Evolutionary conservation across 2,329 filamentous ascomycete genomes (phyloP).

Genomic region (Fusarium acutatum): DNA sequence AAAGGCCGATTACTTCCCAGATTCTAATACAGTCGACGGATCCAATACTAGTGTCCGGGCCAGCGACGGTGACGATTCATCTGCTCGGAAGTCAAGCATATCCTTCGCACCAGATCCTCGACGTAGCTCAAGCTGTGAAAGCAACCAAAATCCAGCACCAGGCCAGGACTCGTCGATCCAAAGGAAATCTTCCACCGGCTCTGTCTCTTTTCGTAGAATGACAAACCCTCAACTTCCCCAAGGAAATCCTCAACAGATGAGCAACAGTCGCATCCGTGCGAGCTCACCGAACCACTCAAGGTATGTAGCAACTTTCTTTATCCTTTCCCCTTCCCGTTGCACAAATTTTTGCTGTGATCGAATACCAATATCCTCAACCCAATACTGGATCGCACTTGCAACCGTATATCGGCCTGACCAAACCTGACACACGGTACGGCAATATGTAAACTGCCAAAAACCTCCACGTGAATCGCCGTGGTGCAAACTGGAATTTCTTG

Average conservation of each 20-base stretch:
- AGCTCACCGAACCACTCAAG: conserved; percentile 60
- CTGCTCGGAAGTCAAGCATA: conserved; percentile 45
- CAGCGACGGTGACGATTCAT: conserved; percentile 45
- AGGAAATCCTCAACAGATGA: conserved; percentile 56
- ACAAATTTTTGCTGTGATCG: background rate
- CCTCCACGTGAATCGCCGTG: background rate
- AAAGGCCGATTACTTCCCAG: conserved; percentile 41
- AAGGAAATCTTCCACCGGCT: conserved; percentile 57
- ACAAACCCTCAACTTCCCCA: conserved; percentile 58
- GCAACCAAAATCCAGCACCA: conserved; percentile 38
- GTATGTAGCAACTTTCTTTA: conserved; percentile 46
- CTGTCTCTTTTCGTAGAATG: conserved; percentile 57
- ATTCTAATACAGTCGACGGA: conserved; percentile 36
- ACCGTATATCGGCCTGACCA: background rate
- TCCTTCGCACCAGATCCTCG: conserved; percentile 48
- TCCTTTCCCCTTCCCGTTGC: background rate
- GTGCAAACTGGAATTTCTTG: background rate
- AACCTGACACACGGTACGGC: background rate
- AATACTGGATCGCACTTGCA: background rate
- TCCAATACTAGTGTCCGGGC: conserved; percentile 36
- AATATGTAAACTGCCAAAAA: background rate
- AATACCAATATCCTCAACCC: background rate
- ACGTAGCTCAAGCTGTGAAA: conserved; percentile 39
- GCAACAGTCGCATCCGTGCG: conserved; percentile 52
- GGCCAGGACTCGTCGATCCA: conserved; percentile 34